Percentiles rank a stretch among this genome's conserved stretches.
Evolutionary conservation across 345 rosid genomes (phyloP).

Genomic region (Pseudoturritis turrita): DNA sequence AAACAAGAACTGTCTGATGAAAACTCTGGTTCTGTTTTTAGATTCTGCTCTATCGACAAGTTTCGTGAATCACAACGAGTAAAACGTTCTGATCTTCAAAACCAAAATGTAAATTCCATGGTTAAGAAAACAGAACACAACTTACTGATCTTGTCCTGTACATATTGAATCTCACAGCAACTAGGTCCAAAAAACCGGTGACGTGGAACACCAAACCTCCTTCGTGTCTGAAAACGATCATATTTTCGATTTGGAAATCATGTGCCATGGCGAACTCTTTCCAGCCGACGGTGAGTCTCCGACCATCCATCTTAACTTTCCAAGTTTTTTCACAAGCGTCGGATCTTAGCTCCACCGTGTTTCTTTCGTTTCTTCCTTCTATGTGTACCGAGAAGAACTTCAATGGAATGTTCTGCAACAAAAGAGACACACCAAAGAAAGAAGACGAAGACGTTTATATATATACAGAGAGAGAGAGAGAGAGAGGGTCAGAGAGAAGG

Average conservation of each 20-base stretch:
- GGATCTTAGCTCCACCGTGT: neutral
- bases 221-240: neutral
- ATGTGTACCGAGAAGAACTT: neutral
- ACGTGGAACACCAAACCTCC: constrained; percentile 7
- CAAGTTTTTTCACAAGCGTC: neutral
- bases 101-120: neutral
- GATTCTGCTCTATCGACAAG: neutral
- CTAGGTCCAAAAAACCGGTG: neutral
- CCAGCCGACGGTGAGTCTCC: constrained; percentile 2
- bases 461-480: neutral
- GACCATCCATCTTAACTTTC: neutral
- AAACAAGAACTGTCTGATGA: neutral
- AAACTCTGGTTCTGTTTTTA: neutral
- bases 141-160: neutral
- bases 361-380: neutral
- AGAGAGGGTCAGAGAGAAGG: neutral
- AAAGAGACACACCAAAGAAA: no score
- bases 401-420: constrained; percentile 3
- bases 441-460: neutral
- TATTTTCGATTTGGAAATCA: neutral
- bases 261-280: neutral
- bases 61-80: neutral
- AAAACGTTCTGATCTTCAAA: neutral
- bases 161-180: neutral
- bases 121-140: neutral